Conservation (phyloP, 768 basidiomycete species). For the Serendipita vermifera region DNA sequence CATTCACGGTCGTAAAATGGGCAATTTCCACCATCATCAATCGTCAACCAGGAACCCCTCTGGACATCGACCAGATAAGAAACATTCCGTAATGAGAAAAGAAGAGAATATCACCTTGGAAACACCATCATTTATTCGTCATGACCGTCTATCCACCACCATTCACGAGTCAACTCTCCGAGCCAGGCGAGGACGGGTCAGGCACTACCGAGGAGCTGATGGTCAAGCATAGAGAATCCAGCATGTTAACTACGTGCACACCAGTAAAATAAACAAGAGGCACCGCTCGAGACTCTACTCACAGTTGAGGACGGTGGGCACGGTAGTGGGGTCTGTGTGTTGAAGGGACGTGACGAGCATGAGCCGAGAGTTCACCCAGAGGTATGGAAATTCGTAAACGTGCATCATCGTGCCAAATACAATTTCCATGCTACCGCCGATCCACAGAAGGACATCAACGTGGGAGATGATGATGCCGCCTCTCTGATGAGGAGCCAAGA, state of each 20-base stretch:
- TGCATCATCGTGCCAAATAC: conserved; percentile 64
- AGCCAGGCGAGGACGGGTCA: conserved; percentile 75
- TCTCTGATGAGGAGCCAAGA: conserved; percentile 73
- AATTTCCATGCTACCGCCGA: conserved; percentile 41
- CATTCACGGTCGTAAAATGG: too few relatives aligned
- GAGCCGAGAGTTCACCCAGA: conserved; percentile 91
- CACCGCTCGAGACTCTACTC: neutral
- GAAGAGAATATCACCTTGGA: too few relatives aligned
- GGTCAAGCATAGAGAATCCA: conserved; percentile 84
- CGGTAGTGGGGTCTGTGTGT: conserved; percentile 97
- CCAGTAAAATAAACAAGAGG: neutral
- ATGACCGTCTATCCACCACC: too few relatives aligned
- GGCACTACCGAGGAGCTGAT: conserved; percentile 61
- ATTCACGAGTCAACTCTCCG: too few relatives aligned
- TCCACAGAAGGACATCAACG: conserved; percentile 64
- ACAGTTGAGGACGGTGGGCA: conserved; percentile 69
- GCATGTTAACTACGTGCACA: conserved; percentile 46
- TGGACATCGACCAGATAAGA: too few relatives aligned
- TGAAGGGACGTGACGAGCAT: conserved; percentile 97
- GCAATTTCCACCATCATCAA: too few relatives aligned
- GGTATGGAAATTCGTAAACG: conserved; percentile 77
- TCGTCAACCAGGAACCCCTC: too few relatives aligned
- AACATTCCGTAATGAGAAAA: too few relatives aligned
- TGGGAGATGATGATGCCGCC: conserved; percentile 72
- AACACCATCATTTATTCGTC: too few relatives aligned